Conservation (phyloP, 2,329 filamentous ascomycete species). For the Lojkania enalia region DNA sequence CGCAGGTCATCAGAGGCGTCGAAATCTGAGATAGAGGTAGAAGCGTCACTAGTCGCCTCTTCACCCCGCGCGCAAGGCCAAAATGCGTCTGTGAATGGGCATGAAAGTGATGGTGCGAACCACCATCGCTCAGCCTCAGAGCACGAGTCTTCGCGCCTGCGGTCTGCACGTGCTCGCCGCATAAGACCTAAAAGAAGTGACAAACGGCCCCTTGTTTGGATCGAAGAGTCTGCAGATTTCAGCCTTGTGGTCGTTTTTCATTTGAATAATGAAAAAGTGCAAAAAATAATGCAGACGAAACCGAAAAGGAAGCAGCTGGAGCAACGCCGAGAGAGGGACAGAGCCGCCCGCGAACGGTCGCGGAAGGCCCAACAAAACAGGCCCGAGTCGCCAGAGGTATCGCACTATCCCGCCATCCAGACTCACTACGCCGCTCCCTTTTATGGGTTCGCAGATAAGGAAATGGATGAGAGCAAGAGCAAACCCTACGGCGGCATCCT, state of each 20-base stretch:
- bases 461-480: slow-evolving; percentile 83
- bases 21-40: slow-evolving; percentile 33
- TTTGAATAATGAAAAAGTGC: slow-evolving; percentile 59
- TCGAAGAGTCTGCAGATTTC: slow-evolving; percentile 35
- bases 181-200: slow-evolving; percentile 38
- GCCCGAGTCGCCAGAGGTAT: slow-evolving; percentile 45
- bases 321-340: slow-evolving; percentile 37
- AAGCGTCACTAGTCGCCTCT: slow-evolving; percentile 28
- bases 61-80: slow-evolving; percentile 35
- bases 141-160: slow-evolving; percentile 31
- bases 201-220: slow-evolving; percentile 41
- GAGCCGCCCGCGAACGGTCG: slow-evolving; percentile 49
- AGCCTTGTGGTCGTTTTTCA: slow-evolving; percentile 42
- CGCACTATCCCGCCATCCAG: slow-evolving; percentile 63
- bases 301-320: slow-evolving; percentile 55
- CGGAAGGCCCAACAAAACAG: slow-evolving; percentile 48
- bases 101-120: slow-evolving; percentile 34
- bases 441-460: slow-evolving; percentile 86
- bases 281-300: slow-evolving; percentile 61
- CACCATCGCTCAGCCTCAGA: slow-evolving; percentile 34
- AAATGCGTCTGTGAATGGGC: slow-evolving; percentile 34
- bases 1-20: slow-evolving; percentile 43
- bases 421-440: slow-evolving; percentile 76
- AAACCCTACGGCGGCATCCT: slow-evolving; percentile 97
- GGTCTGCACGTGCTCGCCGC: slow-evolving; percentile 39